These are phyloP conservation scores for Suillus variegatus DNA, from an alignment of 768 basidiomycete genomes.

Conservation along the genomic window DNA sequence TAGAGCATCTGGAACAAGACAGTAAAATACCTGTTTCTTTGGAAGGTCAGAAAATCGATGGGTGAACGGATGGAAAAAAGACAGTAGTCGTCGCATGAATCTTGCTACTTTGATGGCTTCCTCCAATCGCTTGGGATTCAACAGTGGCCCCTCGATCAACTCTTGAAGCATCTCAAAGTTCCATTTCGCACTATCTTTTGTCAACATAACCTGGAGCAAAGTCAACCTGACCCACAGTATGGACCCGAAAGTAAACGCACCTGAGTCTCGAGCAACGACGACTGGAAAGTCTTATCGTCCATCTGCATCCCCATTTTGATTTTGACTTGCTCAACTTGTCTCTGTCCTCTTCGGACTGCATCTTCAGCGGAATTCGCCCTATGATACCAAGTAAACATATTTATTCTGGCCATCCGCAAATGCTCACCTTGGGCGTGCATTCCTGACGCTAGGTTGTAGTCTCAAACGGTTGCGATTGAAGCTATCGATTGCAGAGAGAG, in stretches of 20 bases:
- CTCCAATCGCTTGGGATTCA: slow-evolving; percentile 90
- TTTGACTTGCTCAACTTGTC: slow-evolving; percentile 88
- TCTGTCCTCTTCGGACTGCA: slow-evolving; percentile 81
- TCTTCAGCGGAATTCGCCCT: slow-evolving; percentile 87
- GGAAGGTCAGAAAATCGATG: slow-evolving; percentile 86
- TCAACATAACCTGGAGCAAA: slow-evolving; percentile 68
- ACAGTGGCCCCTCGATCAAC: slow-evolving; percentile 86
- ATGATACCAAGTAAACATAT: not conserved
- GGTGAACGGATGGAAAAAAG: slow-evolving; percentile 90
- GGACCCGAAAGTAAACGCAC: slow-evolving; percentile 38
- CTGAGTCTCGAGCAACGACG: slow-evolving; percentile 82
- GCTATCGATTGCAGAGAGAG: slow-evolving; percentile 87
- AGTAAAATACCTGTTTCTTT: slow-evolving; percentile 54
- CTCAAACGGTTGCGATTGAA: slow-evolving; percentile 88
- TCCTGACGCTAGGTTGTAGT: slow-evolving; percentile 60
- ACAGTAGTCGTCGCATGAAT: slow-evolving; percentile 87
- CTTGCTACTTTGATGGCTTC: slow-evolving; percentile 91
- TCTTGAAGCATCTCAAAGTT: slow-evolving; percentile 88
- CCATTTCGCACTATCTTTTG: slow-evolving; percentile 91
- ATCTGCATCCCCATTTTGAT: slow-evolving; percentile 91
- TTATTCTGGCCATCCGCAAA: not conserved
- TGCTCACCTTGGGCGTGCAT: slow-evolving; percentile 64
- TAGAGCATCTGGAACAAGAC: slow-evolving; percentile 10
- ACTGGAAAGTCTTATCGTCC: slow-evolving; percentile 92
- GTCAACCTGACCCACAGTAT: slow-evolving; percentile 2